Percentiles rank a stretch among this genome's conserved stretches.
phyloP scores from a whole-genome alignment of 2,329 filamentous ascomycete species.

The Xylariaceae sp. region DNA sequence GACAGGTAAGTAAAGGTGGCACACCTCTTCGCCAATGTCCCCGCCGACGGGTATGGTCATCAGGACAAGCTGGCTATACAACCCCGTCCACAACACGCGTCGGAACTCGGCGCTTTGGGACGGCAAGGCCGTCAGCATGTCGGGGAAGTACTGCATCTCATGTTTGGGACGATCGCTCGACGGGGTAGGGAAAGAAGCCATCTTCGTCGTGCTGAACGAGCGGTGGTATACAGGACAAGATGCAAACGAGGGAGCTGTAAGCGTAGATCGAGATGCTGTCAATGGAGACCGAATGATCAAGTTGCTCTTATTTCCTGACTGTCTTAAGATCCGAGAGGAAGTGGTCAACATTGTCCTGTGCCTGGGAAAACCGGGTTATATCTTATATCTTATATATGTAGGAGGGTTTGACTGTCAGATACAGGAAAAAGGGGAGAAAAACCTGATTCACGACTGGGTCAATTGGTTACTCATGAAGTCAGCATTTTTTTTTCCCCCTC shows the following conservation, averaged over 20 bases:
- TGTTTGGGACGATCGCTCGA: slow-evolving; percentile 39
- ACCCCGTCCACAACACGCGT: slow-evolving; percentile 56
- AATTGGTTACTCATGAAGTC: background rate
- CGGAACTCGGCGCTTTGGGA: slow-evolving; percentile 53
- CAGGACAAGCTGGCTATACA: slow-evolving; percentile 58
- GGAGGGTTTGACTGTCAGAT: no score
- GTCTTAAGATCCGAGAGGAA: background rate
- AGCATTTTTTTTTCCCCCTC: background rate
- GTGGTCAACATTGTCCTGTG: background rate
- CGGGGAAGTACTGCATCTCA: slow-evolving; percentile 57
- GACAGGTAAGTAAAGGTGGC: background rate
- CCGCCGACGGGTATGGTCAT: slow-evolving; percentile 60
- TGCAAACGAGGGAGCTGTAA: background rate
- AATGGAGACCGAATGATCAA: background rate
- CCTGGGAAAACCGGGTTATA: background rate
- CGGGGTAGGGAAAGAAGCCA: slow-evolving; percentile 30
- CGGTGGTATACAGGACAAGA: background rate
- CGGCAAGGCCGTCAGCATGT: slow-evolving; percentile 48
- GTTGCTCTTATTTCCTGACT: background rate
- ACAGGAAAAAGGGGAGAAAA: background rate
- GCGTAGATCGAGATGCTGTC: no score
- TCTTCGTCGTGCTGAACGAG: slow-evolving; percentile 17
- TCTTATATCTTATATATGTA: background rate
- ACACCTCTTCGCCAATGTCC: slow-evolving; percentile 61
- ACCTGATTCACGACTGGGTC: background rate